These are phyloP conservation scores for Asterochloris erici DNA, from an alignment of 139 green algal species.

Conservation along the genomic window DNA sequence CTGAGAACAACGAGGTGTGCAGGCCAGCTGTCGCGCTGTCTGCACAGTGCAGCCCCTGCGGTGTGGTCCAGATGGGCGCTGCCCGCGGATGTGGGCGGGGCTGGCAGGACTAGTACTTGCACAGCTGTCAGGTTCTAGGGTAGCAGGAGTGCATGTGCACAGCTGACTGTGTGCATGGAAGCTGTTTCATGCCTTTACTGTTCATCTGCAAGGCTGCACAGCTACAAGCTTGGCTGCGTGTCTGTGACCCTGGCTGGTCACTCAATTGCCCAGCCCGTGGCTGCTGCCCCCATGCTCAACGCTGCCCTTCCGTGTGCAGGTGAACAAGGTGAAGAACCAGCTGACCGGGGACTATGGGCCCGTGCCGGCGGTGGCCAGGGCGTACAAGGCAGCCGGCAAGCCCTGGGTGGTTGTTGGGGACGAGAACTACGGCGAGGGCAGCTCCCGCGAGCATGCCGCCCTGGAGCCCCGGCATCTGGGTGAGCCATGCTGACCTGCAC, in stretches of 20 bases:
- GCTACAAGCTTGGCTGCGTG: no score
- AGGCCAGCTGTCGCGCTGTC: constrained; percentile 15
- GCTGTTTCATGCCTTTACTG: no score
- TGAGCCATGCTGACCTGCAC: not conserved
- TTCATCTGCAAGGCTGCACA: no score
- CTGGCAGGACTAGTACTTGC: no score
- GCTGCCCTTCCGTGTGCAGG: constrained; percentile 10
- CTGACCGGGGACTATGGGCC: constrained; percentile 54
- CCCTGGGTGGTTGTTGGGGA: constrained; percentile 89
- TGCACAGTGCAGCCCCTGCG: constrained; percentile 42
- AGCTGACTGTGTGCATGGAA: no score
- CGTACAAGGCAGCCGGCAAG: constrained; percentile 81
- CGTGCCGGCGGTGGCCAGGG: constrained; percentile 63
- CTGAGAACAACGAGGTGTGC: constrained; percentile 74
- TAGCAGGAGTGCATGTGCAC: no score
- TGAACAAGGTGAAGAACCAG: constrained; percentile 71
- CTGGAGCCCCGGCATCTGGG: constrained; percentile 93
- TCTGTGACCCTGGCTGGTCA: no score
- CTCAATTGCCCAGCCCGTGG: no score
- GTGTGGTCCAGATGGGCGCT: no score
- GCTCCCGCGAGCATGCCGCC: constrained; percentile 86
- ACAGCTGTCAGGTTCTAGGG: no score
- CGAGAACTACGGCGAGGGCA: constrained; percentile 94
- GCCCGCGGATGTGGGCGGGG: no score
- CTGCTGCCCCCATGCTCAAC: no score